phyloP scores from a whole-genome alignment of 805 yeast genomes.

The Myxozyma udenii region DNA sequence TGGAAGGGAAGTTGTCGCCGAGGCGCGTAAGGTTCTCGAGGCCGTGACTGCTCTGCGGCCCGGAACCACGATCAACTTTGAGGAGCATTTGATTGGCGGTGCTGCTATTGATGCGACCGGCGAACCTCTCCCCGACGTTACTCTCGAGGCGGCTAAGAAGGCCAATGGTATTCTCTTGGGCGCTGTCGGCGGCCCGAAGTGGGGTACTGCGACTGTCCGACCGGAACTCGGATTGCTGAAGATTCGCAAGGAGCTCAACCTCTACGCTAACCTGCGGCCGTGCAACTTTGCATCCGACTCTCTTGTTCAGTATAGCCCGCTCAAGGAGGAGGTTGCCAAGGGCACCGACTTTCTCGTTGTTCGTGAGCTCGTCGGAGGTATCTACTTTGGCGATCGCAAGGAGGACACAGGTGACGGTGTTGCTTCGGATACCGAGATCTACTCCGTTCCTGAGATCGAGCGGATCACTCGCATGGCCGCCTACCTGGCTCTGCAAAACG shows the following conservation, averaged over 20 bases:
- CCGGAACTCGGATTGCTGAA: slow-evolving; percentile 96
- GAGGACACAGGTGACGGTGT: slow-evolving; percentile 85
- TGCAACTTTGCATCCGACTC: slow-evolving; percentile 88
- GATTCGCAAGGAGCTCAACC: slow-evolving; percentile 88
- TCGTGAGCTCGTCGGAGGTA: slow-evolving; percentile 96
- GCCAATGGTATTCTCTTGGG: slow-evolving; percentile 96
- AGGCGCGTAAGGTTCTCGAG: slow-evolving; percentile 86
- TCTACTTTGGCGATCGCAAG: slow-evolving; percentile 91
- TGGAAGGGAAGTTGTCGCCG: slow-evolving; percentile 84
- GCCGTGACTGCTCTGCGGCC: slow-evolving; percentile 66
- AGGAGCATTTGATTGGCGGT: slow-evolving; percentile 90
- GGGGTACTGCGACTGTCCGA: slow-evolving; percentile 96
- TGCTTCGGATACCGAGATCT: slow-evolving; percentile 92
- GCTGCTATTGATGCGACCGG: slow-evolving; percentile 98
- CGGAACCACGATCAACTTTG: slow-evolving; percentile 60
- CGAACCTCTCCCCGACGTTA: slow-evolving; percentile 78
- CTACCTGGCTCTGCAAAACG: slow-evolving; percentile 85
- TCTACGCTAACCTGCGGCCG: slow-evolving; percentile 96
- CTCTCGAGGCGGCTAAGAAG: slow-evolving; percentile 75
- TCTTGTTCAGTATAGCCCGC: slow-evolving; percentile 80
- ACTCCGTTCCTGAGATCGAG: slow-evolving; percentile 86
- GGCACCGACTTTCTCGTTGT: slow-evolving; percentile 94
- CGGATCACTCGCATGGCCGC: slow-evolving; percentile 99
- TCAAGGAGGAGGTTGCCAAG: slow-evolving; percentile 74
- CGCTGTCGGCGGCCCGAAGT: slow-evolving; percentile 98